Evolutionary conservation across 441 rosid species (phyloP), one percentile per base, ranked within the genome.

Genomic region (Eutrema salsugineum): DNA sequence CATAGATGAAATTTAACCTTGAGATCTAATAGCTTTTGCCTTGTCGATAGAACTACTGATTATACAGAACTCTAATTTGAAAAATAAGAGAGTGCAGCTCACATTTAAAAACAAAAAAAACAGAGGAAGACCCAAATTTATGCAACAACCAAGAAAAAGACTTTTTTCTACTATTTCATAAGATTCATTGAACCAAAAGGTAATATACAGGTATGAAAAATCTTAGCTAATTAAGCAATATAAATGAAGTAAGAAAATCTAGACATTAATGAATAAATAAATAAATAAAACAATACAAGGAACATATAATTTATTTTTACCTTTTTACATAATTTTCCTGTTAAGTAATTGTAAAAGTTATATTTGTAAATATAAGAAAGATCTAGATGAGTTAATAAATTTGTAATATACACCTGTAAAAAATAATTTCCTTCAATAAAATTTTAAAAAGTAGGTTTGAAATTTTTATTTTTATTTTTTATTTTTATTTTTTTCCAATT

Each of bases 151-250:
- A 63, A 32, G 7, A 44, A 63, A 24, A 24, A 24, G 27, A 24
- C 27, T 22, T 22, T 22, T 0, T 22, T 24, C 3, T 35, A 35
- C 14, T 50, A 20, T 33, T 5, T 10, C 32, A 16, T 10, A 44
- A 36, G 42, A 63, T 55, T 44, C 30, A 44, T n/a, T 53, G 40
- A 43, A 55, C n/a, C 49, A 55, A 22, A 63, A 12, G 32, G 39
- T 63, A 33, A 42, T 57, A 54, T 55, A 48, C 32, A 71, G 33
- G 51, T 51, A 71, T 53, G 15, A 43, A 30, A 71, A 54, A 72
- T 16, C 57, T 63, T 43, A 12, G 55, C 8, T 43, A 11, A 72
- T 22, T 72, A 16, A 54, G 39, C 36, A 63, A 44, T n/a, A 30
- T 48, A 35, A 46, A 54, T 63, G 15, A 40, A 32, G 44, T 61